Percentiles rank a stretch among this genome's conserved stretches.
Conservation (phyloP, 2,329 filamentous ascomycete genomes). For the Aspergillus ibericus region DNA sequence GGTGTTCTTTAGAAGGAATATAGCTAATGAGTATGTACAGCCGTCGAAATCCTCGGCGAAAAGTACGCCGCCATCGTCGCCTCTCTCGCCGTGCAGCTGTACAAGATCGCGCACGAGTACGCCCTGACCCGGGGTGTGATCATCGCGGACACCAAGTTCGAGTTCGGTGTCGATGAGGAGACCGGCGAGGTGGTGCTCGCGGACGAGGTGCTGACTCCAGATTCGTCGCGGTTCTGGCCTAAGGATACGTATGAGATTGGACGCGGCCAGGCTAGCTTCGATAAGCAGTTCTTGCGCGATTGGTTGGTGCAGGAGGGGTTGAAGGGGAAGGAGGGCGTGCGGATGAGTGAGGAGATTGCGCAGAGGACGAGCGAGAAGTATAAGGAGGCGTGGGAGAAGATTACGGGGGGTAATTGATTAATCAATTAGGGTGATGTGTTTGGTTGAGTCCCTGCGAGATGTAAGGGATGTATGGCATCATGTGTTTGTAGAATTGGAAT, state of each 20-base stretch:
- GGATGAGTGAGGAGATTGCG: slow-evolving; percentile 71
- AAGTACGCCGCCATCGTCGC: slow-evolving; percentile 66
- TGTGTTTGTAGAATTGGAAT: background rate
- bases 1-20: background rate
- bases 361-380: slow-evolving; percentile 71
- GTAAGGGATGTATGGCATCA: background rate
- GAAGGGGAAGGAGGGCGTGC: slow-evolving; percentile 72
- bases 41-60: slow-evolving; percentile 62
- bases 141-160: slow-evolving; percentile 76
- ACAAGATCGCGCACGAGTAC: slow-evolving; percentile 52
- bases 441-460: too few species aligned
- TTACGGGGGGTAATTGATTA: slow-evolving; percentile 58
- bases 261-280: slow-evolving; percentile 76
- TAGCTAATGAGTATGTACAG: slow-evolving; percentile 27
- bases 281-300: slow-evolving; percentile 82
- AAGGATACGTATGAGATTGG: slow-evolving; percentile 71
- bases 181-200: slow-evolving; percentile 70
- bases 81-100: slow-evolving; percentile 63
- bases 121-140: slow-evolving; percentile 64
- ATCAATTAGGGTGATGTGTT: background rate
- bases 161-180: slow-evolving; percentile 68
- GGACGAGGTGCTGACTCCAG: slow-evolving; percentile 83
- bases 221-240: slow-evolving; percentile 85
- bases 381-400: slow-evolving; percentile 69
- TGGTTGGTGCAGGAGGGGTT: slow-evolving; percentile 74